Base-by-base conservation (phyloP, 169 alveolate species). In the Eimeria brunetti region DNA sequence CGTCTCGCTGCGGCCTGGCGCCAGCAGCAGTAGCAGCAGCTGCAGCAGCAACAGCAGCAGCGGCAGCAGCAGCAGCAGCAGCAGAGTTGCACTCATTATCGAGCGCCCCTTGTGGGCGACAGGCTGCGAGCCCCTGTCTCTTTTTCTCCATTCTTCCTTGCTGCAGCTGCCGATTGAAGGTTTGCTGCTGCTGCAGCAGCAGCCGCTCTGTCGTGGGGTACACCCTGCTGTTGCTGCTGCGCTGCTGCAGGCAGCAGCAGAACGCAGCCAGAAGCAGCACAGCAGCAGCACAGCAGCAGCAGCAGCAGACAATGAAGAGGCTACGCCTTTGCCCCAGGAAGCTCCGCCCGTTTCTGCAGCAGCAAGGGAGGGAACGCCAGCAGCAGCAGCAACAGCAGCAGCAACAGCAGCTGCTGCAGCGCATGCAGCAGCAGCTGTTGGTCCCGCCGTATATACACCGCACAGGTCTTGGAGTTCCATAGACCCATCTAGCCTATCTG, bases 51-150 rank as follows among this genome's bases (percentile, higher is more conserved):
- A 24, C 71, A 56, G 58, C 76, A 83, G 76, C 76, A 83, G 90
- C 90, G 56, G 69, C 90, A 83, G 75, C 75, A 83, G 76, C 90
- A 83, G 90, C 90, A 83, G 90, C 90, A 83, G 75, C 90, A 83
- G 75, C 75, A 56, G 53, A 2, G 56, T n/a, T 38, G 76, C 38
- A 24, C 75, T 56, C 1, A 24, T 49, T 30, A 83, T 83, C 11
- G 67, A 83, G 76, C 90, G 90, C 51, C 90, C 90, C 9, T n/a
- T 83, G 33, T 83, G 90, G 90, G 69, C 90, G 0, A 83, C 90
- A 5, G 90, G 90, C 14, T 83, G 90, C 56, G 90, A 49, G 69
- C 90, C 90, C 7, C 30, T 83, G 38, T 41, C 76, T 14, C 56
- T 83, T 30, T 83, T 56, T 24, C 53, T 83, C 11, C 90, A 83